Base-by-base conservation (phyloP, 2,329 filamentous ascomycete species). In the Periconia sp. region DNA sequence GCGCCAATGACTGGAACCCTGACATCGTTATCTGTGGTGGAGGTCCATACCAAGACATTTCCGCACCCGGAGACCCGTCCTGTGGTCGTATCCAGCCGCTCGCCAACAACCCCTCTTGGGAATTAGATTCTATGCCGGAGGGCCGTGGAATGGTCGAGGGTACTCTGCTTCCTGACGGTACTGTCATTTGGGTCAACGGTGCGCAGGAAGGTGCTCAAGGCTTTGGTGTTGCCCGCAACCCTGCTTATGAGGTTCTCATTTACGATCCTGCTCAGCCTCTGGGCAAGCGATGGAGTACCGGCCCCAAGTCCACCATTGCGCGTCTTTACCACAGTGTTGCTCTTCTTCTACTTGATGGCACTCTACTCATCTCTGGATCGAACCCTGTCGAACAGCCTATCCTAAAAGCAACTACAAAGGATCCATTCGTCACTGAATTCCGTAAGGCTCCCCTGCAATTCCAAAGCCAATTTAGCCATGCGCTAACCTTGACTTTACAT, bases 161-260 rank as follows among this genome's bases (percentile, higher is more conserved):
- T 21, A 77, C 78, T 25, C 70, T 84, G 9, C 75, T 85, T 25
- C 76, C 82, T 6, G 82, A 86, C 53, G 82, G 82, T 25, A 84
- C 77, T 2, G 74, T 83, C 28, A 63, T 96, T 37, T 83, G 78
- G 74, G 67, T 84, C 44, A 84, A 85, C 57, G 82, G 82, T 43
- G 79, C 75, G 54, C 78, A 78, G 46, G 66, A 70, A 45, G 82
- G 82, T 48, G 77, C 79, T 21, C 80, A 84, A 68, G 82, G 82
- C 12, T 85, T 84, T 62, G 79, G 76, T 24, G 68, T 84, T 37
- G 81, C 79, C 22, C 68, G 69, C 11, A 63, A 76, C 23, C 81
- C 82, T 12, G 77, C 80, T 13, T 66, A 78, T 15, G 76, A 81
- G 47, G 79, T 80, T 25, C 73, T 85, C 16, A 71, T 84, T 36